Conservation (phyloP, 768 basidiomycete genomes). For the Strobilomyces echinocephalus region DNA sequence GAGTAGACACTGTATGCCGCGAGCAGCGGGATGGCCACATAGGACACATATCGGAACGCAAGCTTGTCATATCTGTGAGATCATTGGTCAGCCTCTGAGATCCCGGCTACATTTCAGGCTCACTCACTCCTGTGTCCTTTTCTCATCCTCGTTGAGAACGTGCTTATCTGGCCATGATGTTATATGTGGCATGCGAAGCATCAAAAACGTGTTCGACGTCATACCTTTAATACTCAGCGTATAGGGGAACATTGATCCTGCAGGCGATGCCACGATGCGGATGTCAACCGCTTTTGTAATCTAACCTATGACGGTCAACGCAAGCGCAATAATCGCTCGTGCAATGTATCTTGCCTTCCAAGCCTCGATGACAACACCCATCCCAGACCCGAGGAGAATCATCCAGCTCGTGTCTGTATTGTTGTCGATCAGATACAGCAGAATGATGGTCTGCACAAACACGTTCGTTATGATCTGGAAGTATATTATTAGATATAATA, state of each 20-base stretch:
- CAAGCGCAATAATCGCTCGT: slow-evolving; percentile 8
- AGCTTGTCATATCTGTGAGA: slow-evolving; percentile 73
- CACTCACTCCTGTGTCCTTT: slow-evolving; percentile 91
- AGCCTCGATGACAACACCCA: slow-evolving; percentile 80
- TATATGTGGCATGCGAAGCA: slow-evolving; percentile 7
- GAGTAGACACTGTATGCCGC: slow-evolving; percentile 76
- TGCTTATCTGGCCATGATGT: slow-evolving; percentile 67
- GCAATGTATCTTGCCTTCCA: slow-evolving; percentile 68
- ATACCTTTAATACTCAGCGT: slow-evolving; percentile 75
- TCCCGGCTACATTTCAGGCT: slow-evolving; percentile 19
- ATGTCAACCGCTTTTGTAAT: slow-evolving; percentile 92
- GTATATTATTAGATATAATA: slow-evolving; percentile 6
- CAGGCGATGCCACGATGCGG: slow-evolving; percentile 51
- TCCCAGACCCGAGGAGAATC: slow-evolving; percentile 86
- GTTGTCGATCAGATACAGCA: slow-evolving; percentile 93
- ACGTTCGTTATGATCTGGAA: slow-evolving; percentile 82
- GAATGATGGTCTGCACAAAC: slow-evolving; percentile 83
- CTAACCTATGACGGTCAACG: slow-evolving; percentile 34
- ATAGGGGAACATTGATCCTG: slow-evolving; percentile 73
- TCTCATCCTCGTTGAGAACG: slow-evolving; percentile 93
- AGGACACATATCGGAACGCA: slow-evolving; percentile 93
- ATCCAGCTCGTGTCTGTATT: slow-evolving; percentile 96
- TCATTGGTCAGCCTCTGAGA: slow-evolving; percentile 4
- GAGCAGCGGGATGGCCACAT: slow-evolving; percentile 78
- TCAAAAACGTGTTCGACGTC: slow-evolving; percentile 20